A percentile compares a stretch with the other conserved stretches of the same genome.
Evolutionary conservation across 2,329 filamentous ascomycete genomes (phyloP).

Genomic region (Penicillium sp.): DNA sequence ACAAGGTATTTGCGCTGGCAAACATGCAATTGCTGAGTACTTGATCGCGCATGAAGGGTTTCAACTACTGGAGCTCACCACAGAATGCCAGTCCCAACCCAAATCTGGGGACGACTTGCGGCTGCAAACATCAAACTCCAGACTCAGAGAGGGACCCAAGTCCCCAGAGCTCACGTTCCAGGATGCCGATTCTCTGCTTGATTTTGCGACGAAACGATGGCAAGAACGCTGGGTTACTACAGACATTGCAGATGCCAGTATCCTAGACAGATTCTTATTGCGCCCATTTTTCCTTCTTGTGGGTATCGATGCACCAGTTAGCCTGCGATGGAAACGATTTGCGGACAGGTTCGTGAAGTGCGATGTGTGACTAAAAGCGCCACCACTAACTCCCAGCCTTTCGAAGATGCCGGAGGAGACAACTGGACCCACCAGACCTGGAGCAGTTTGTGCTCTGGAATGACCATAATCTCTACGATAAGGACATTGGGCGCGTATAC

Average conservation of each 20-base stretch:
- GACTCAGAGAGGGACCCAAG: slow-evolving; percentile 16
- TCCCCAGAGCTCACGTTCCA: slow-evolving; percentile 49
- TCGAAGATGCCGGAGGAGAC: slow-evolving; percentile 47
- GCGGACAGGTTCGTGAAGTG: slow-evolving; percentile 48
- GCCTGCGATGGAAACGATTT: slow-evolving; percentile 77
- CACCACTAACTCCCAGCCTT: slow-evolving; percentile 3
- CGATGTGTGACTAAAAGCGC: neutral
- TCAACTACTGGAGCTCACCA: slow-evolving; percentile 62
- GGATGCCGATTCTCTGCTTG: slow-evolving; percentile 65
- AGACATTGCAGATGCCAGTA: slow-evolving; percentile 68
- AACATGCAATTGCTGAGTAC: slow-evolving; percentile 83
- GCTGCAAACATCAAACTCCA: slow-evolving; percentile 26
- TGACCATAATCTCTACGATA: slow-evolving; percentile 72
- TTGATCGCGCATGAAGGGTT: slow-evolving; percentile 82
- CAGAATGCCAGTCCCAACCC: slow-evolving; percentile 22
- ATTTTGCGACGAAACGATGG: slow-evolving; percentile 85
- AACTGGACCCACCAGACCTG: slow-evolving; percentile 51
- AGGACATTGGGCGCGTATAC: slow-evolving; percentile 62
- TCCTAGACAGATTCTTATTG: slow-evolving; percentile 69
- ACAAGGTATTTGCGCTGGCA: slow-evolving; percentile 85
- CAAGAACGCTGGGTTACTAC: slow-evolving; percentile 79
- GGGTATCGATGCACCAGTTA: slow-evolving; percentile 85
- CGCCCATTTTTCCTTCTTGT: slow-evolving; percentile 92
- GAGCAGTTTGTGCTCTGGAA: slow-evolving; percentile 59
- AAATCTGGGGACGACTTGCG: slow-evolving; percentile 29